These are phyloP conservation scores for Aotearoamyces nothofagi DNA, from an alignment of 2,329 filamentous ascomycete species.

Conservation along the genomic window DNA sequence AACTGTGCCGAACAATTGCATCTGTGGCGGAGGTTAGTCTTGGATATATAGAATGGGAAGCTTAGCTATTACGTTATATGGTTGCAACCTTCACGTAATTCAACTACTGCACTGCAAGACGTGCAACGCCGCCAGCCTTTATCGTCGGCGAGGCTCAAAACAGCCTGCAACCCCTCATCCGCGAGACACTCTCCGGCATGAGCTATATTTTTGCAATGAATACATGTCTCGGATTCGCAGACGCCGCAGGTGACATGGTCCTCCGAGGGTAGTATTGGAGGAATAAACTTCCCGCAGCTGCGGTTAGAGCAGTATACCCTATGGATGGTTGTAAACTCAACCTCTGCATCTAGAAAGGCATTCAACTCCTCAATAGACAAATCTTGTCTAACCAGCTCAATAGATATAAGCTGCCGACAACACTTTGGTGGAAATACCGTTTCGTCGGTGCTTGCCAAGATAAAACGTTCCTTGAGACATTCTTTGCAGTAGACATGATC, in stretches of 20 bases:
- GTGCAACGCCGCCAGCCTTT: background rate
- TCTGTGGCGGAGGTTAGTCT: background rate
- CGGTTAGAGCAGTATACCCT: constrained; percentile 4
- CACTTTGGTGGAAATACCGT: constrained; percentile 4
- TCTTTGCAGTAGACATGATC: background rate
- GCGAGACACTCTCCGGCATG: background rate
- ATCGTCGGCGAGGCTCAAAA: background rate
- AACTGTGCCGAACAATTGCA: background rate
- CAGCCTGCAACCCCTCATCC: background rate
- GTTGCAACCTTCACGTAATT: background rate
- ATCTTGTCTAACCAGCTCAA: constrained; percentile 3
- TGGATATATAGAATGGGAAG: too few species aligned
- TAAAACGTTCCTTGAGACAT: background rate
- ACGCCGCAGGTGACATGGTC: background rate
- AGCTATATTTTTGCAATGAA: background rate
- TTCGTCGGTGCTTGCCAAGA: constrained; percentile 3
- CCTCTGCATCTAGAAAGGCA: constrained; percentile 4
- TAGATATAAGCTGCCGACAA: constrained; percentile 3
- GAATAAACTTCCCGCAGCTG: background rate
- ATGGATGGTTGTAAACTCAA: constrained; percentile 3
- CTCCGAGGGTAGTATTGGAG: background rate
- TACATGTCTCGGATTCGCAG: background rate
- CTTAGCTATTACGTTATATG: background rate
- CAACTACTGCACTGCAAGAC: background rate
- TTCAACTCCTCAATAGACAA: constrained; percentile 4